Conservation (phyloP, 176 grass and related monocot species). For the Microstegium vimineum region DNA sequence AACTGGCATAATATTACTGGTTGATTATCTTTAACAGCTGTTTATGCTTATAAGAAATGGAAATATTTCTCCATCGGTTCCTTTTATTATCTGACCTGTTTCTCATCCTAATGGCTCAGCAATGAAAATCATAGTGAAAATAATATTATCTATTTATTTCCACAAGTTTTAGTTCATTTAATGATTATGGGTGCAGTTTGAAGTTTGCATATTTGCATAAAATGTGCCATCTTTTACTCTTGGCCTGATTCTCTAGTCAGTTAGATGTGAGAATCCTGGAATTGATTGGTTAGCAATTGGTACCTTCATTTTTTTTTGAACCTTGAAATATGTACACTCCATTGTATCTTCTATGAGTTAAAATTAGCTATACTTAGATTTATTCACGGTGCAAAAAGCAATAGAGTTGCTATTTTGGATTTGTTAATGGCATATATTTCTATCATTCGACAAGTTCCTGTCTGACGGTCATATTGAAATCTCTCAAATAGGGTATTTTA, state of each 20-base stretch:
- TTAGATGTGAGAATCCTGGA: slow-evolving; percentile 17
- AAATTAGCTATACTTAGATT: slow-evolving; percentile 22
- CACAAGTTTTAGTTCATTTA: background rate
- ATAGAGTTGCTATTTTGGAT: slow-evolving; percentile 37
- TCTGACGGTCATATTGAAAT: slow-evolving; percentile 88
- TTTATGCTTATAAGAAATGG: background rate
- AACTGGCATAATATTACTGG: background rate
- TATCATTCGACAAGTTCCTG: slow-evolving; percentile 45
- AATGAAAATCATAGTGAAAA: slow-evolving; percentile 10
- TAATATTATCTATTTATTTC: background rate
- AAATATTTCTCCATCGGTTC: slow-evolving; percentile 8
- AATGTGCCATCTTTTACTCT: slow-evolving; percentile 18
- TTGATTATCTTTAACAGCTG: background rate
- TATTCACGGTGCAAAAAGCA: slow-evolving; percentile 19
- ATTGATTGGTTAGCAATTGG: background rate
- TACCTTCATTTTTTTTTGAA: slow-evolving; percentile 27
- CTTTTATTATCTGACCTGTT: slow-evolving; percentile 9
- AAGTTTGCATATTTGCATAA: slow-evolving; percentile 22
- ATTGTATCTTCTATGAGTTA: slow-evolving; percentile 27
- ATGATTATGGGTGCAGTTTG: background rate
- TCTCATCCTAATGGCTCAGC: slow-evolving; percentile 1
- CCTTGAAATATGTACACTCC: slow-evolving; percentile 10
- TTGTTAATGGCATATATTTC: slow-evolving; percentile 50
- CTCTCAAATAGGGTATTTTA: slow-evolving; percentile 94
- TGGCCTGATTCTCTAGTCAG: slow-evolving; percentile 1